Base-by-base conservation (phyloP, 2,329 filamentous ascomycete genomes). In the Lachnellula cervina region DNA sequence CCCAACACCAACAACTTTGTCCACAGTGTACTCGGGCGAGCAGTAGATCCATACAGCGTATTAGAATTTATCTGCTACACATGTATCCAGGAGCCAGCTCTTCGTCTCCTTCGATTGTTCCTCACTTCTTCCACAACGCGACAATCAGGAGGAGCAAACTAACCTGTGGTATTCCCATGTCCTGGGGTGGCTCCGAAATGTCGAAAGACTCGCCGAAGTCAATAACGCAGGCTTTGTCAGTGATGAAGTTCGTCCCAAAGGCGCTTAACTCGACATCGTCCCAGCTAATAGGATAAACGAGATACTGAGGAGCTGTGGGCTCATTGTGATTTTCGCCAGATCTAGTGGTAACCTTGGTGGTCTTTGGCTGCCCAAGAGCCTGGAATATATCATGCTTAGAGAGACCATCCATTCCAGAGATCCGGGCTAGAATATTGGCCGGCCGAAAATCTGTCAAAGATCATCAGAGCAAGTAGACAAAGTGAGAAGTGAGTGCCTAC, bases 361-460 rank as follows among this genome's bases (percentile, higher is more conserved):
- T 16, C 13, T 49, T 21, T 19, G 66, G 64, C 28, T 52, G 48
- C 34, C 64, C 64, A 28, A 60, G 66, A 58, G 54, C 61, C 25
- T 63, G 51, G 19, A 67, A 64, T 19, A 67, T 21, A 19, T 66
- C 57, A 21, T 58, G 51, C 5, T 61, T 55, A 8, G 62, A 58
- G 17, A 63, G 60, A 14, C 35, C n/a, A 54, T 69, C 56, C 1
- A 68, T 57, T 8, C 48, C 37, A 51, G 55, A 38, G 16, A 66
- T 55, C 2, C 58, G 56, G 49, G 66, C 47, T 17, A 69, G 55
- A 25, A 68, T 56, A 40, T 69, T 70, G 13, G 55, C 63, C 7
- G 63, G 58, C 49, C 62, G 64, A 50, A 69, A 58, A 25, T 67
- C 64, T 69, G 57, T 23, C 3, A 4, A 23, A 23, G 21, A 4